Evolutionary conservation across 2,329 filamentous ascomycete species (phyloP).

Genomic region (Sporothrix pseudoabietina): DNA sequence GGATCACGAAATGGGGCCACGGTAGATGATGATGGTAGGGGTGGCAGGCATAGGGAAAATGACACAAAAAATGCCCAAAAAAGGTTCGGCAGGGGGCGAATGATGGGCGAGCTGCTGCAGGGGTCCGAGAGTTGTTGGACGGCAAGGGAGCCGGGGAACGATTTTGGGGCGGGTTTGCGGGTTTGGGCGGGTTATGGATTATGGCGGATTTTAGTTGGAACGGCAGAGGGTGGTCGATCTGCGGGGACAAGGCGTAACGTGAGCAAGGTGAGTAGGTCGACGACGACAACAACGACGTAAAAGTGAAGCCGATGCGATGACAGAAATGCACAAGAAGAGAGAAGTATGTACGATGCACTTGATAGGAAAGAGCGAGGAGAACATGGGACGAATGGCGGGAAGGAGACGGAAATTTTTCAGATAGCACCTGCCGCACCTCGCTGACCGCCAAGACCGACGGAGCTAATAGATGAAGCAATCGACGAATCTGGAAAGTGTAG

Average conservation of each 20-base stretch:
- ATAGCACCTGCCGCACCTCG: constrained; percentile 1
- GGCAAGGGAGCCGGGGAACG: constrained; percentile 8
- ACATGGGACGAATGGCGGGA: background rate
- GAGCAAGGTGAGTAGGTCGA: background rate
- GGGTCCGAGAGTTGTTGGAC: constrained; percentile 9
- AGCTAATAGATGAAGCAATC: constrained; percentile 12
- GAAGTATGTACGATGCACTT: background rate
- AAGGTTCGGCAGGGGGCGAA: constrained; percentile 24
- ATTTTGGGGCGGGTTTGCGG: background rate
- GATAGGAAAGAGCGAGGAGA: background rate
- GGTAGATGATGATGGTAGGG: constrained; percentile 1
- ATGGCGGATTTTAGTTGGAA: background rate
- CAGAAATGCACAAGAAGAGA: background rate
- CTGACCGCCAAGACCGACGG: background rate
- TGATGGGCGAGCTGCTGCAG: constrained; percentile 22
- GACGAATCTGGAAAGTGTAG: constrained; percentile 22
- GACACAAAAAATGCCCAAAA: background rate
- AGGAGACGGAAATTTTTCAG: background rate
- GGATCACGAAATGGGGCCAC: background rate
- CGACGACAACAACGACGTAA: background rate
- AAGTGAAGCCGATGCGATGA: background rate
- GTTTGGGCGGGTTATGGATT: background rate
- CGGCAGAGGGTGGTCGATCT: background rate
- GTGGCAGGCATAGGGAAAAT: background rate
- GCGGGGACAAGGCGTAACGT: background rate